Conservation (phyloP, 2,329 filamentous ascomycete genomes). For the Xylariomycetidae sp. region DNA sequence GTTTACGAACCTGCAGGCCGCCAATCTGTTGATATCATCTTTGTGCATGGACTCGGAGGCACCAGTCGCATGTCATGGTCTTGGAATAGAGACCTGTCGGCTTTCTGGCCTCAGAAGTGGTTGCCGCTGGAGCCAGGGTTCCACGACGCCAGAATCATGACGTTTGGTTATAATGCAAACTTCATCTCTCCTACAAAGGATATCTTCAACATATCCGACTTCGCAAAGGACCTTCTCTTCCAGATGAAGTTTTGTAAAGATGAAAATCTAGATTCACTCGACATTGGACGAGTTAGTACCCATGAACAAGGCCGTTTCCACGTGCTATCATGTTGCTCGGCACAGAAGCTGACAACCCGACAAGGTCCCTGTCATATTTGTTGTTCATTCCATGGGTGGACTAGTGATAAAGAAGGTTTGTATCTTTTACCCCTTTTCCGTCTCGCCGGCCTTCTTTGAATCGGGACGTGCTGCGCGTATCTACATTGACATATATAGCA, state of each 20-base stretch:
- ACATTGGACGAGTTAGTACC: background rate
- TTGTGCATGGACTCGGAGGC: constrained; percentile 22
- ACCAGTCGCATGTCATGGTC: constrained; percentile 19
- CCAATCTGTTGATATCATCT: constrained; percentile 18
- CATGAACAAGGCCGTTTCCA: too few relatives aligned
- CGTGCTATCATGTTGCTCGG: too few relatives aligned
- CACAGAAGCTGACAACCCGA: background rate
- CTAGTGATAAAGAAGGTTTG: background rate
- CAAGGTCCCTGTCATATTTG: background rate
- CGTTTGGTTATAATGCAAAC: constrained; percentile 21
- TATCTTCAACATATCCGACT: background rate
- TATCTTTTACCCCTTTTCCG: background rate
- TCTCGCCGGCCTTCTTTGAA: too few relatives aligned
- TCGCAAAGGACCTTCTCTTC: background rate
- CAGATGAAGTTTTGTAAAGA: background rate
- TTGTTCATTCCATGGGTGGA: background rate
- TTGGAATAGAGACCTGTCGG: constrained; percentile 9
- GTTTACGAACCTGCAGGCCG: constrained; percentile 7
- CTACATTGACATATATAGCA: background rate
- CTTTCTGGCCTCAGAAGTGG: constrained; percentile 16
- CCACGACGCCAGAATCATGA: constrained; percentile 13
- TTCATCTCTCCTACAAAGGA: constrained; percentile 4
- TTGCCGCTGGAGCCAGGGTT: constrained; percentile 16
- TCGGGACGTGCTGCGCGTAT: background rate
- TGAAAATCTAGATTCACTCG: background rate